Percentiles rank a stretch among this genome's conserved stretches.
phyloP scores from a whole-genome alignment of 208 protist genomes.

The Trypanosoma platydactyli region DNA sequence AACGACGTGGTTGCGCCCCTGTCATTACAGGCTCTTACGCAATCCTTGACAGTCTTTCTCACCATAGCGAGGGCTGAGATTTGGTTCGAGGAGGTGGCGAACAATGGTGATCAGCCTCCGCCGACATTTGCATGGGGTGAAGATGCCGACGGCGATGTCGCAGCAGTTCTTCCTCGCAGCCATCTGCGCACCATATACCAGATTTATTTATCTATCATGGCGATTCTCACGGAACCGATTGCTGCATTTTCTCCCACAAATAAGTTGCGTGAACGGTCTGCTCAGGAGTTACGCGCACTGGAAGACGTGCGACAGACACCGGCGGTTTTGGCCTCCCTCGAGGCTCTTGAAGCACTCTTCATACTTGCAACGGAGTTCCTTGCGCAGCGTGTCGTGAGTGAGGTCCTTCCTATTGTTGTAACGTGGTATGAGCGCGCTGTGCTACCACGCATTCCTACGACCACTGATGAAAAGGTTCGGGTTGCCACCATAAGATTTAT shows the following conservation, averaged over 20 bases:
- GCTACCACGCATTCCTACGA: slow-evolving; percentile 66
- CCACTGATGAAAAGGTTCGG: slow-evolving; percentile 66
- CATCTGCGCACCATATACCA: slow-evolving; percentile 83
- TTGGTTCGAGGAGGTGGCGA: slow-evolving; percentile 36
- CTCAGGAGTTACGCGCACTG: slow-evolving; percentile 55
- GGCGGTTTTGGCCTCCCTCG: slow-evolving; percentile 48
- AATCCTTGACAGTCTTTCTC: slow-evolving; percentile 68
- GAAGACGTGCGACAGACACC: slow-evolving; percentile 52
- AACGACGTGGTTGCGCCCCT: slow-evolving; percentile 32
- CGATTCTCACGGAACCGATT: slow-evolving; percentile 75
- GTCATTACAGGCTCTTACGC: slow-evolving; percentile 52
- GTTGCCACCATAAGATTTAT: slow-evolving; percentile 33
- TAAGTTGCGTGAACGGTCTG: slow-evolving; percentile 31
- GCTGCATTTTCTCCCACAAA: slow-evolving; percentile 34
- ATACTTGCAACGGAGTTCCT: slow-evolving; percentile 68
- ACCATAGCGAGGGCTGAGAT: slow-evolving; percentile 49
- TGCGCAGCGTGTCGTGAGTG: slow-evolving; percentile 60
- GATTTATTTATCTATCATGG: slow-evolving; percentile 68
- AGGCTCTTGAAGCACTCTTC: slow-evolving; percentile 57
- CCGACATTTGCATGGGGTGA: slow-evolving; percentile 28
- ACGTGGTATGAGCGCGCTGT: slow-evolving; percentile 76
- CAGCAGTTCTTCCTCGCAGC: slow-evolving; percentile 58
- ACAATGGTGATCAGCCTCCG: slow-evolving; percentile 16
- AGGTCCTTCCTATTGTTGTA: slow-evolving; percentile 69
- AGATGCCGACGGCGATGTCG: slow-evolving; percentile 9